Evolutionary conservation across 129 eudicot species (phyloP), one percentile per base, ranked within the genome.

Genomic region (Lonicera japonica): DNA sequence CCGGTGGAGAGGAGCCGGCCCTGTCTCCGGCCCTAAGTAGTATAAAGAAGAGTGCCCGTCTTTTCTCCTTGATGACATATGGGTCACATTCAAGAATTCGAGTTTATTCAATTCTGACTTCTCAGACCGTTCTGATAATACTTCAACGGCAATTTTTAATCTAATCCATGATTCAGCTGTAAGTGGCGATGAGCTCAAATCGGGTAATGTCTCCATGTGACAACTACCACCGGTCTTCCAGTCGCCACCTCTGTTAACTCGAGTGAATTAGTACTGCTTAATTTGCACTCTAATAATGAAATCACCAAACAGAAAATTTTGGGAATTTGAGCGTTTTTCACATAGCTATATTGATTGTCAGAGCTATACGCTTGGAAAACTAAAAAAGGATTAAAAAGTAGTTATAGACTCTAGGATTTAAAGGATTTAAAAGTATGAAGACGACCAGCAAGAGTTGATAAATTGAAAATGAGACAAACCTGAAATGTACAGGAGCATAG

Each of bases 401-500:
- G n/a, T n/a, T n/a, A n/a, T n/a, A n/a, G n/a, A n/a, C n/a, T n/a
- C n/a, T n/a, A n/a, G n/a, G n/a, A n/a, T n/a, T n/a, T n/a, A n/a
- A n/a, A n/a, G 36, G 36, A 29, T 1, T 29, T 2, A 1, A 6
- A 29, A 29, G 36, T 29, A 29, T 29, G 6, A 29, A 29, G 36
- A 29, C 2, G 36, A 29, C 36, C 36, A 29, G 4, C 36, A 29
- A 29, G 36, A 1, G 36, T 29, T 8, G 50, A 43, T 10, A 43
- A 14, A 43, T 10, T 8, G 50, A 20, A 18, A 15, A 21, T 14
- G 21, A 25, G 51, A 57, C 63, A 68, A 70, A 91, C 97, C 97
- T 84, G 82, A 84, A 91, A 75, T 91, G 98, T 25, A 91, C 96
- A 5, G 98, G 96, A 78, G 98, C 82, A 80, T 77, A 91, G 77